Base-by-base conservation (phyloP, 2,329 filamentous ascomycete genomes). In the Ceratocystis harringtonii region DNA sequence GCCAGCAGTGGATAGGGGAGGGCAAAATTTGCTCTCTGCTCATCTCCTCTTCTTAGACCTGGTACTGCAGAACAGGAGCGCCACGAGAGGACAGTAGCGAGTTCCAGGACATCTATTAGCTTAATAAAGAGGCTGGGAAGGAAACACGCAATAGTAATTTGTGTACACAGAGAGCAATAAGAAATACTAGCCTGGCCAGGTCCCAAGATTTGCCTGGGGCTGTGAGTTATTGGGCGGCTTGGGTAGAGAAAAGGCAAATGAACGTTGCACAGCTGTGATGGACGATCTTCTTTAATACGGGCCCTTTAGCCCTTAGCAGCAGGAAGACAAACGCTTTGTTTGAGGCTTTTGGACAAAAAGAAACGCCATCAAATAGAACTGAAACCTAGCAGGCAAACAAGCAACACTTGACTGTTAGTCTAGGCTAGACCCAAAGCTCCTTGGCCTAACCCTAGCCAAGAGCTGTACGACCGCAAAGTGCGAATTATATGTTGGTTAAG, bases 241-340 rank as follows among this genome's bases (percentile, higher is more conserved):
- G 36, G 36, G 36, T 15, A 5, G 10, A 15, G 36, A 41, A 41
- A 5, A 41, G 36, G 36, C 2, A 41, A 41, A 41, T 41, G 36
- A 41, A 41, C 36, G 48, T 52, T 52, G 48, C 48, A 52, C 48
- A 52, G 48, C 48, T 52, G 48, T 28, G 17, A 25, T 52, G 48
- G 48, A 12, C 48, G 48, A 52, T 52, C 48, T 52, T 15, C 5
- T 52, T 52, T 52, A 5, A 12, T 28, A 25, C 7, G 19, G 19
- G 48, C 48, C 48, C 48, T 52, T 22, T 25, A 52, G 48, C 19
- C 19, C 22, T 52, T 52, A 25, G 25, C 15, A 52, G 25, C 48
- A 58, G 8, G 22, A 50, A 10, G n/a, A 58, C 55, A 58, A 32
- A 36, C 30, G 55, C 55, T 58, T 58, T 58, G 55, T 58, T 58